phyloP scores from a whole-genome alignment of 192 early-diverging fungal genomes.

The Coemansia sp. region DNA sequence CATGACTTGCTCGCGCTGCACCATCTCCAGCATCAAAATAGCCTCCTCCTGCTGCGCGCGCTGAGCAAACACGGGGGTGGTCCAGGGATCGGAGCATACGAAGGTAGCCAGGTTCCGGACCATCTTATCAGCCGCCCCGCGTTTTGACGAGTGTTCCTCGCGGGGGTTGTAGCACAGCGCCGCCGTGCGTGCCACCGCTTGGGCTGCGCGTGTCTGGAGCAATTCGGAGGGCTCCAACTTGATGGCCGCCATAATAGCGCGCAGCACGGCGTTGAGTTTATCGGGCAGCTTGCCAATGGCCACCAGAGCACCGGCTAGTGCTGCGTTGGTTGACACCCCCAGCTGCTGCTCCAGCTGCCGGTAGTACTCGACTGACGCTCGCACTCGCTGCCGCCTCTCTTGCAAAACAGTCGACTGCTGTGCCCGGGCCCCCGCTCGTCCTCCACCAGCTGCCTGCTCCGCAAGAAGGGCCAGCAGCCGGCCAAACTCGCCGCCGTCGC shows the following conservation, averaged over 20 bases:
- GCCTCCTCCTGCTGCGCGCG: conserved; percentile 30
- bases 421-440: no score
- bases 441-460: conserved; percentile 14
- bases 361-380: conserved; percentile 65
- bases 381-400: conserved; percentile 66
- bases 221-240: conserved; percentile 63
- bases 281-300: conserved; percentile 73
- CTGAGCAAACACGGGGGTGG: conserved; percentile 64
- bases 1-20: conserved; percentile 37
- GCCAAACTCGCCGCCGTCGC: conserved; percentile 43
- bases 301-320: conserved; percentile 79
- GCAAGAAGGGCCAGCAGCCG: conserved; percentile 27
- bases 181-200: conserved; percentile 54
- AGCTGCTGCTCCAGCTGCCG: conserved; percentile 68
- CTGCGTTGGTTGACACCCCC: conserved; percentile 61
- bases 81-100: conserved; percentile 78
- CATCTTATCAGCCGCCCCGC: conserved; percentile 78
- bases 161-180: conserved; percentile 28
- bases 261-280: conserved; percentile 83
- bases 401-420: conserved; percentile 20
- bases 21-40: conserved; percentile 48
- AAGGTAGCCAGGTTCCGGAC: conserved; percentile 84
- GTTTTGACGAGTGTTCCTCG: conserved; percentile 7
- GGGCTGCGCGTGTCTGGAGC: conserved; percentile 61
- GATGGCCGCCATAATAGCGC: conserved; percentile 84